Base-by-base conservation (phyloP, 768 basidiomycete genomes). In the button mushroom (Agaricus bisporus) region DNA sequence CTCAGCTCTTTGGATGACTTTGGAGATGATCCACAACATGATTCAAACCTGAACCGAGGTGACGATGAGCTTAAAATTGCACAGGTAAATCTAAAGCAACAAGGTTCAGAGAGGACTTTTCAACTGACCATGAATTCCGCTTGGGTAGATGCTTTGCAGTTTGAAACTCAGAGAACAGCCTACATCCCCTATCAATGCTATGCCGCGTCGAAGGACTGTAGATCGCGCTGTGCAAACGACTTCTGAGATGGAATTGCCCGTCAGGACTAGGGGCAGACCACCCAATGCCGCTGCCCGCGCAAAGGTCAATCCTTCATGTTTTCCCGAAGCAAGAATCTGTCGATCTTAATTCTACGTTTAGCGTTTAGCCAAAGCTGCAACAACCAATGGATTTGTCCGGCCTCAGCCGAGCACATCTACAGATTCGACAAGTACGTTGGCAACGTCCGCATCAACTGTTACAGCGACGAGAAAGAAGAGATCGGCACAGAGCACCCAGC, bases 1-100 rank as follows among this genome's bases (percentile, higher is more conserved):
- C 66, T 90, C 46, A 88, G 85, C 59, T 88, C 86, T 36, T 64
- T 88, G 54, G 85, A 86, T 50, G 87, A 85, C 49, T 64, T 54
- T 48, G 53, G 68, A 12, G 80, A 83, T 18, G 74, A 78, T 29
- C 64, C 68, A 36, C 53, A 48, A 9, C 65, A 54, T 59, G 60
- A 50, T 58, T 66, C 20, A 57, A 66, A 46, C 49, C 64, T 54
- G 50, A 59, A 63, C 58, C 55, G 58, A 63, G 68, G 75, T 56
- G 37, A 63, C 0, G 83, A 83, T 42, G 82, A 85, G 49, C 58
- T 85, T 50, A 72, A 69, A 51, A 78, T 78, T 9, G 86, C 86
- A 35, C 76, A 86, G 74, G 86, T 79, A 64, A 59, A 71, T 42
- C n/a, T 7, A 25, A 11, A 25, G 18, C 38, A 36, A 17, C 38